Base-by-base conservation (phyloP, 1,284 basidiomycete species). In the Marasmius tenuissimus region DNA sequence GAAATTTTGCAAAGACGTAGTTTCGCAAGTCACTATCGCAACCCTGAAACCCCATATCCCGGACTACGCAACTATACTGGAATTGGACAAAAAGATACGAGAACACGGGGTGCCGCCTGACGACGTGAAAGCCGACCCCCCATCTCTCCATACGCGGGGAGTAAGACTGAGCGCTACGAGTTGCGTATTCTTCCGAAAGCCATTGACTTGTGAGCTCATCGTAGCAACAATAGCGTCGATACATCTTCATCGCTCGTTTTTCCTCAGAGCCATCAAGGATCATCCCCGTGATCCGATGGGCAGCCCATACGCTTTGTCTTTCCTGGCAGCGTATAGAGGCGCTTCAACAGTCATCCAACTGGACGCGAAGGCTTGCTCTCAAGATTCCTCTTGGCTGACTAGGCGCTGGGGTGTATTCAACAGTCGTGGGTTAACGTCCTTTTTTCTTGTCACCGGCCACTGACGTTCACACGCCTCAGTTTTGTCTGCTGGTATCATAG, bases 161-260 rank as follows among this genome's bases (percentile, higher is more conserved):
- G 4, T 37, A 9, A 35, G 35, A 14, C 18, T 54, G 8, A 18
- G 34, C 34, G 27, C 52, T 18, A 11, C 9, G 5, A 54, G 52
- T 54, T 18, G 34, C 14, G 33, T 51, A 37, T 35, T 9, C 34
- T 35, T n/a, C 9, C 14, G 1, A 37, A 5, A 14, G 5, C 76
- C 27, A 62, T 79, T 80, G 2, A 66, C 72, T 14, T 81, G 82
- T 64, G 79, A 80, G 4, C 71, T 82, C 48, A 10, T 49, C 38
- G 27, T 27, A 27, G 61, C 38, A 62, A 34, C 59, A 18, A 8
- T n/a, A 85, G 83, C 81, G 34, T 66, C 83, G 42, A 69, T 84
- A 14, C 78, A 81, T 63, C 69, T 85, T 2, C 84, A 85, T 66
- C 72, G 82, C 27, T 73, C 71, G 54, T 84, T 76, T 66, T 84